Evolutionary conservation across 495 filamentous ascomycete species (phyloP).

Genomic region (Penicillium turbatum): DNA sequence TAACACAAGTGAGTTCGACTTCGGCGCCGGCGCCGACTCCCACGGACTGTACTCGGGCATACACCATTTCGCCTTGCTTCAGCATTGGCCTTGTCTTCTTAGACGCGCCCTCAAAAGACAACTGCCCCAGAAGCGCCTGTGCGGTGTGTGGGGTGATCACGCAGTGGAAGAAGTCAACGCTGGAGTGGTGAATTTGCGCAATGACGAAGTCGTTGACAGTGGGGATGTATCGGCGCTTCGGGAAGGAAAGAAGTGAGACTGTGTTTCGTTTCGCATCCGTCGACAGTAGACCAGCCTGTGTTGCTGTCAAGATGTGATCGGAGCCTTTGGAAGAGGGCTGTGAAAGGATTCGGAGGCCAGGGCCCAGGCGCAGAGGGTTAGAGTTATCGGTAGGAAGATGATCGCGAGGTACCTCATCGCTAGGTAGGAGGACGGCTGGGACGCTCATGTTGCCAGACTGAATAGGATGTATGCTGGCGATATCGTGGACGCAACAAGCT

Average conservation of each 20-base stretch:
- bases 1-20: conserved; percentile 84
- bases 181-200: conserved; percentile 71
- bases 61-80: conserved; percentile 69
- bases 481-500: neutral
- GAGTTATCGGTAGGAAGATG: conserved; percentile 58
- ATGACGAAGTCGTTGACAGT: conserved; percentile 75
- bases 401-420: conserved; percentile 62
- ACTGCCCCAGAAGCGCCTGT: conserved; percentile 72
- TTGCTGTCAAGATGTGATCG: conserved; percentile 57
- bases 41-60: conserved; percentile 69
- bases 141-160: conserved; percentile 65
- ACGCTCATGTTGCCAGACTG: conserved; percentile 33
- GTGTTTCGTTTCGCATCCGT: conserved; percentile 70
- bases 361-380: conserved; percentile 74
- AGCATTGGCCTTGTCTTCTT: conserved; percentile 88
- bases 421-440: conserved; percentile 64
- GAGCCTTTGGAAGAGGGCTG: conserved; percentile 24
- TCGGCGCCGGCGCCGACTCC: conserved; percentile 75
- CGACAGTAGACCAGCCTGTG: conserved; percentile 72
- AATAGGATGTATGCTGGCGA: neutral
- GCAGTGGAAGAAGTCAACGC: conserved; percentile 71
- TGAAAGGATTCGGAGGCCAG: conserved; percentile 60
- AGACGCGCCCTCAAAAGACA: conserved; percentile 85
- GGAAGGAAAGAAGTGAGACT: conserved; percentile 34
- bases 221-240: conserved; percentile 69